These are phyloP conservation scores for Capronia coronata DNA, from an alignment of 2,329 filamentous ascomycete species.

Conservation along the genomic window DNA sequence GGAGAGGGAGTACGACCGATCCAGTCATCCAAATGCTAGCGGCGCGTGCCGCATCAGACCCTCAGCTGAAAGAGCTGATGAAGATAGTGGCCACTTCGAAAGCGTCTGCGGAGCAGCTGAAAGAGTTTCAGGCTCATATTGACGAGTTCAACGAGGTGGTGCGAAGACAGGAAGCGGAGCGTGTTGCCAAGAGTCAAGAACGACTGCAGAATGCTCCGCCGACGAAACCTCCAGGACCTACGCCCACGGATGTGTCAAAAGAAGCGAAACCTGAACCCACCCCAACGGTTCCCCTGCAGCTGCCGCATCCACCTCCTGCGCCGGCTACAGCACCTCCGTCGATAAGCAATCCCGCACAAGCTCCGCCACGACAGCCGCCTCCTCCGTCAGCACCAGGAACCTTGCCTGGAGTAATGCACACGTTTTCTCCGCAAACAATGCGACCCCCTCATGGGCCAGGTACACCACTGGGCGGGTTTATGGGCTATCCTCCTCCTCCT, in stretches of 20 bases:
- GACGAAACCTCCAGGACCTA: slow-evolving; percentile 1
- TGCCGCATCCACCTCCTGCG: slow-evolving; percentile 9
- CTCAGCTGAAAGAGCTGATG: slow-evolving; percentile 46
- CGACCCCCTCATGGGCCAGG: slow-evolving; percentile 12
- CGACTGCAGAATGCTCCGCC: slow-evolving; percentile 8
- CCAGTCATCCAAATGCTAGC: slow-evolving; percentile 49
- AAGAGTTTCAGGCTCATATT: slow-evolving; percentile 46
- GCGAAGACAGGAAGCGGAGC: slow-evolving; percentile 30
- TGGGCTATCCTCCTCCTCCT: slow-evolving; percentile 29
- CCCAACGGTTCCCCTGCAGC: slow-evolving; percentile 10
- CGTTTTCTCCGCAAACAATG: slow-evolving; percentile 24
- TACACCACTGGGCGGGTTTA: slow-evolving; percentile 9
- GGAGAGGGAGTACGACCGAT: slow-evolving; percentile 42
- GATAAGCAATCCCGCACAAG: slow-evolving; percentile 4
- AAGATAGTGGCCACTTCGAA: slow-evolving; percentile 46
- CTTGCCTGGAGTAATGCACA: slow-evolving; percentile 19
- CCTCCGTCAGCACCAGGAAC: slow-evolving; percentile 18
- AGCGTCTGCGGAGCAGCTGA: slow-evolving; percentile 44
- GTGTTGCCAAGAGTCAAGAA: slow-evolving; percentile 16
- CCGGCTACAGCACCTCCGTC: slow-evolving; percentile 2
- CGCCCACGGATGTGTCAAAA: not conserved
- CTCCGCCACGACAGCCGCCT: slow-evolving; percentile 13
- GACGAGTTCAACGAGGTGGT: slow-evolving; percentile 46
- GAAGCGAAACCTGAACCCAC: slow-evolving; percentile 3
- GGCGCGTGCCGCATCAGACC: slow-evolving; percentile 45